Base-by-base conservation (phyloP, 345 rosid genomes). In the Syzygium aqueum region DNA sequence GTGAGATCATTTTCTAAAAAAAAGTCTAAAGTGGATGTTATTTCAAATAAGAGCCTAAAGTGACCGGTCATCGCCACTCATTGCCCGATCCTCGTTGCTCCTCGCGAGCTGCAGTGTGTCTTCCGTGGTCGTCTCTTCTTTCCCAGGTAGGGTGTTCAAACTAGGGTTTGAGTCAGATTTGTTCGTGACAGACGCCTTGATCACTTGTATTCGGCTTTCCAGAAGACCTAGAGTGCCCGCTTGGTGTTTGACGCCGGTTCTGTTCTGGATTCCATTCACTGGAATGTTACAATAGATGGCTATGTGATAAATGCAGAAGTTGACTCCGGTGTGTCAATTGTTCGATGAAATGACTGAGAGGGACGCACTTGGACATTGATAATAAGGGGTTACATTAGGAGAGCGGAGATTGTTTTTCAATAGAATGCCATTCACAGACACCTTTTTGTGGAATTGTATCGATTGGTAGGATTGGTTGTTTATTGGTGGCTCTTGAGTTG, bases 391-490 rank as follows among this genome's bases (percentile, higher is more conserved):
- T 86, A 84, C 53, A 63, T 37, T 65, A n/a, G 37, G 50, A 61
- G 59, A 59, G 92, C 89, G 78, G 86, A 89, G 49, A 85, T 40
- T 50, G 21, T 67, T 91, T 82, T 91, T 91, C 84, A 88, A 88
- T 40, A 59, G 49, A 51, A 91, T 89, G 90, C 85, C 84, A 7
- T 87, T 89, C 54, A 90, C 87, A 89, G 92, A 89, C 85, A 87
- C 92, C 4, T 91, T 91, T 84, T 92, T 92, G 6, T 91, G 95
- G 94, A 92, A 89, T 84, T 89, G 94, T 51, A 91, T 96, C 85
- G 92, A 91, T 87, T 94, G 98, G 83, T 95, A 94, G 85, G 92
- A 92, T 91, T 30, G 95, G 78, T 67, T 84, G 87, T 85, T 84
- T 88, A 56, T 51, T 43, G 11, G 65, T 86, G 84, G 93, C 93